Evolutionary conservation across 2,329 filamentous ascomycete genomes (phyloP), one percentile per base, ranked within the genome.

Genomic region (Endocalyx cinctus): DNA sequence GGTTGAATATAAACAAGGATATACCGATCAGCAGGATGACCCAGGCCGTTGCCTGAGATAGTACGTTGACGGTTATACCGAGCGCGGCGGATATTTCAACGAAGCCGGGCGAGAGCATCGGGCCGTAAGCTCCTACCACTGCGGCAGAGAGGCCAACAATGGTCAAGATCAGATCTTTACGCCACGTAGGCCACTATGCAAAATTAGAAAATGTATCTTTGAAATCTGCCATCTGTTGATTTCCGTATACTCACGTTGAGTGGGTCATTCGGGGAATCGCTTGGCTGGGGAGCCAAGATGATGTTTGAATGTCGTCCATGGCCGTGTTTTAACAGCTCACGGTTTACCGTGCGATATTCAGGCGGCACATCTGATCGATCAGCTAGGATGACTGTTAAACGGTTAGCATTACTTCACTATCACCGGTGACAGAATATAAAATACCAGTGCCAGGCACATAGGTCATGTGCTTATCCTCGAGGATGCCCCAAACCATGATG

Each of bases 91-190:
- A 55, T 25, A 74, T 64, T 22, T 63, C 52, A 15, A 69, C 60
- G 37, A 72, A 70, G 3, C 69, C 67, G 3, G 68, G 67, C 2
- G 61, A 63, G 5, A 72, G 61, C 68, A 72, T 72, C 1, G 68
- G 68, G 1, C 68, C 68, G 38, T 68, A 72, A 2, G 68, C 68
- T 20, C 69, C 69, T 4, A 71, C 66, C 0, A 72, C 63, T 6
- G 60, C 63, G 2, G 68, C 66, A 1, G 62, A 61, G 29, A 71
- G 56, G 19, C 62, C 60, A 4, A 67, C 62, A 41, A 70, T 65
- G 34, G 64, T 48, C 17, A 70, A 59, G 22, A 69, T 59, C 7
- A 60, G 33, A 43, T 70, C 67, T 41, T 70, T 70, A 35, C 59
- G 55, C 63, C 63, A 68, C 47, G 59, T 57, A 7, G 63, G 54